Conservation (phyloP, 441 rosid genomes). For the Populus hybrid region DNA sequence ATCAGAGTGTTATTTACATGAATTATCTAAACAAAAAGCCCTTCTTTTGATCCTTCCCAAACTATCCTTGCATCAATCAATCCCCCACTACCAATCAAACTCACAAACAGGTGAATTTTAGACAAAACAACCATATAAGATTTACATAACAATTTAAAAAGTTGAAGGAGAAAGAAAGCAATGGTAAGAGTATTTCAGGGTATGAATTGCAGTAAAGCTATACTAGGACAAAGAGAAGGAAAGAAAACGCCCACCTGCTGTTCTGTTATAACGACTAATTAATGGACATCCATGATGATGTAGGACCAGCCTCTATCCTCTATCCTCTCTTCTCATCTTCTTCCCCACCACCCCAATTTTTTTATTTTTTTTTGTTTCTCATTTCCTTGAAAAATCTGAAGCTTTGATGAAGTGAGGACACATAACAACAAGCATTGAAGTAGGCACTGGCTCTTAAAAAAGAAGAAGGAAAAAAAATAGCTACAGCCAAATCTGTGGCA, state of each 20-base stretch:
- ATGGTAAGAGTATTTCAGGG: background rate
- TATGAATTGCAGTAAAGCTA: conserved; percentile 4
- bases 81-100: background rate
- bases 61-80: conserved; percentile 4
- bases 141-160: conserved; percentile 16
- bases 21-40: conserved; percentile 6
- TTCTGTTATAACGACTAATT: background rate
- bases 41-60: conserved; percentile 4
- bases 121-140: conserved; percentile 5
- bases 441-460: conserved; percentile 6
- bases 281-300: background rate
- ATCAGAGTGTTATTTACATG: conserved; percentile 21
- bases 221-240: background rate
- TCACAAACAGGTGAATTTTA: conserved; percentile 4
- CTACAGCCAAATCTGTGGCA: conserved; percentile 14
- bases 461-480: conserved; percentile 5
- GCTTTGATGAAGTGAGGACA: conserved; percentile 5
- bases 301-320: background rate
- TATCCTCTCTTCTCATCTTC: conserved; percentile 9
- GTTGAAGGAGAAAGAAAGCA: background rate
- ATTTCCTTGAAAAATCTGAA: conserved; percentile 11
- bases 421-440: background rate
- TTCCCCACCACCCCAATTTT: background rate
- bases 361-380: background rate
- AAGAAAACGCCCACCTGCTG: conserved; percentile 4